A percentile compares a stretch with the other conserved stretches of the same genome.
Conservation (phyloP, 495 filamentous ascomycete genomes). For the Daldinia concentrica region DNA sequence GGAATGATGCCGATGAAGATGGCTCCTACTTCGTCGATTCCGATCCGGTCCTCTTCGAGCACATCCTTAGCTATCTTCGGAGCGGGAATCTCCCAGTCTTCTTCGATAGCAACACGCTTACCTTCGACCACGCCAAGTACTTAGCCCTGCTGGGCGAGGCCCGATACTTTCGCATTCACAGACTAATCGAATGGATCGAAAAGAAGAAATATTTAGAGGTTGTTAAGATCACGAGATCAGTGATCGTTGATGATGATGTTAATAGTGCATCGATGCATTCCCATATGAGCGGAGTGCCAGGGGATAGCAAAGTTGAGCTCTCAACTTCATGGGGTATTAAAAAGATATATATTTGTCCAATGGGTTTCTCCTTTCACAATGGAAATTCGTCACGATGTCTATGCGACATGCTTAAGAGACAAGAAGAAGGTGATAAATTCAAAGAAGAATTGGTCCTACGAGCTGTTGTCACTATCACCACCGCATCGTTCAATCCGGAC, state of each 20-base stretch:
- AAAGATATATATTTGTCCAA: constrained; percentile 24
- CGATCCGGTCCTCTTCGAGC: constrained; percentile 51
- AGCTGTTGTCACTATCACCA: constrained; percentile 10
- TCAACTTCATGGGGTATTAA: not conserved
- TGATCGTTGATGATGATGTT: not conserved
- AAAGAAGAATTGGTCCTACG: not conserved
- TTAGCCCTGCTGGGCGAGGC: constrained; percentile 47
- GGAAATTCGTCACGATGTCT: constrained; percentile 4
- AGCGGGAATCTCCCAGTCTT: constrained; percentile 51
- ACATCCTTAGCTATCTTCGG: constrained; percentile 55
- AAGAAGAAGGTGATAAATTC: not conserved
- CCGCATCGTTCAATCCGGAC: not conserved
- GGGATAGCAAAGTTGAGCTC: constrained; percentile 4
- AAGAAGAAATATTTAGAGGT: constrained; percentile 25
- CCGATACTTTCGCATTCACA: constrained; percentile 47
- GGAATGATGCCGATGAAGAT: constrained; percentile 40
- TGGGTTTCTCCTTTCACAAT: not conserved
- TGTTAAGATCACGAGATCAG: constrained; percentile 15
- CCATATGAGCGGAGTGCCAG: not conserved
- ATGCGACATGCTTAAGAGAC: constrained; percentile 3
- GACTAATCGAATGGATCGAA: constrained; percentile 28
- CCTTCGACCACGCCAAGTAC: constrained; percentile 51
- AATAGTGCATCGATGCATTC: not conserved
- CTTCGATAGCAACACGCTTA: constrained; percentile 43
- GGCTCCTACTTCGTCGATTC: constrained; percentile 56